Base-by-base conservation (phyloP, 495 filamentous ascomycete species). In the Podospora sp. region DNA sequence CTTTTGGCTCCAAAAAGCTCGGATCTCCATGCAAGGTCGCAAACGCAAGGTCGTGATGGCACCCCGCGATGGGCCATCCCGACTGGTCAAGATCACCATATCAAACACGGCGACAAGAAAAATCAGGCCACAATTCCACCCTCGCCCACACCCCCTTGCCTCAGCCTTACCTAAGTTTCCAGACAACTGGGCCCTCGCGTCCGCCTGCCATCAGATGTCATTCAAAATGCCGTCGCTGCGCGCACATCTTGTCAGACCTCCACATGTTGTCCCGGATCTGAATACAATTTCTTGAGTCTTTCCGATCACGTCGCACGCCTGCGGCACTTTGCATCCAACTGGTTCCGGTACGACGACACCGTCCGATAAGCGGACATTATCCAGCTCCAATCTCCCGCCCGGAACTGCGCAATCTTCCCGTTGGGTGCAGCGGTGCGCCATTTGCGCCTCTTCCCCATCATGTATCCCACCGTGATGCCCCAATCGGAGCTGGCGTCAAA, bases 51-150 rank as follows among this genome's bases (percentile, higher is more conserved):
- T 46, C 40, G 40, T 46, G 40, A 18, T 46, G 40, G 16, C 16
- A 46, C 40, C 40, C 40, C 40, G 11, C 40, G 40, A 46, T 46
- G 40, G 40, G 40, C 40, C 40, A 12, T 46, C 40, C 40, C 52
- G 20, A 55, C 56, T 27, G 56, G 56, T 26, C 26, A 35, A n/a
- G 56, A 59, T 59, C 22, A 27, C 56, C 56, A 59, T 59, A 22
- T 59, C 2, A 59, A 59, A 59, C 56, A 59, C 26, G 56, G 8
- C 22, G 21, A 33, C 22, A 35, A n/a, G 33, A 59, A 59, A 59
- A 59, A 59, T 59, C 56, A 59, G 56, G 56, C 56, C 56, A 59
- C 56, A 33, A 33, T 59, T n/a, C 21, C 56, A 20, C 56, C 56
- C 56, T 29, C 22, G 56, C 24, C 26, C 56, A 14, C 56, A 33